Evolutionary conservation across 1,139 yeast genomes (phyloP).

Genomic region (Suhomyces wounanorum): DNA sequence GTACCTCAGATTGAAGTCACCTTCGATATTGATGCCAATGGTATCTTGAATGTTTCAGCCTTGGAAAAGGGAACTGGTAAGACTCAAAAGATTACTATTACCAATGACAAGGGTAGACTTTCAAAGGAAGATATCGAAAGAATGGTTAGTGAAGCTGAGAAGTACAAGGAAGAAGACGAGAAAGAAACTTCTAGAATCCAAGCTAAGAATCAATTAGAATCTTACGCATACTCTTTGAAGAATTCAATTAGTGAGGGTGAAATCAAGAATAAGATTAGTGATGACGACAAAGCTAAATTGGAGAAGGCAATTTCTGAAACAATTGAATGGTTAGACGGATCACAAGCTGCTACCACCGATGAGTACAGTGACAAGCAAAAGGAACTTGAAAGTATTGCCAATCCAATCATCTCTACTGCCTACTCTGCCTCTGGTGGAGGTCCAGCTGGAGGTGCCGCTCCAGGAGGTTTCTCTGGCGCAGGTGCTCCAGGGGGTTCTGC

Average conservation of each 20-base stretch:
- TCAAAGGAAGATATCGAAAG: conserved; percentile 31
- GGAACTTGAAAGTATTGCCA: conserved; percentile 64
- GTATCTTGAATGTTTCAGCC: conserved; percentile 50
- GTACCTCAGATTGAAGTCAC: conserved; percentile 52
- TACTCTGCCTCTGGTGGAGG: conserved; percentile 59
- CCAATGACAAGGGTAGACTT: conserved; percentile 40
- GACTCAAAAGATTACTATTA: conserved; percentile 77
- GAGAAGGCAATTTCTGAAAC: conserved; percentile 46
- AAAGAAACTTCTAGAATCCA: conserved; percentile 73
- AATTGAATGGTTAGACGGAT: conserved; percentile 50
- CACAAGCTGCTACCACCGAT: conserved; percentile 54
- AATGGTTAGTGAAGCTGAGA: conserved; percentile 56
- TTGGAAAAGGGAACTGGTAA: conserved; percentile 55
- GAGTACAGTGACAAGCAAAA: conserved; percentile 63
- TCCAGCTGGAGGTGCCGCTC: conserved; percentile 27
- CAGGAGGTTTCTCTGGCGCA: conserved; percentile 42
- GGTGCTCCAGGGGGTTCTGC: conserved; percentile 47
- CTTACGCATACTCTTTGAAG: conserved; percentile 82
- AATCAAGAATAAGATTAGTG: conserved; percentile 51
- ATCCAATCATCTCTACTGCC: conserved; percentile 66
- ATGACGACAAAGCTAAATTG: conserved; percentile 47
- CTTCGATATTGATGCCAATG: conserved; percentile 49
- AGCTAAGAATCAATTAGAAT: conserved; percentile 84
- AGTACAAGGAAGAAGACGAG: conserved; percentile 82
- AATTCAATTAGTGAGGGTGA: conserved; percentile 53